Percentiles rank a stretch among this genome's conserved stretches.
These are phyloP conservation scores for Chrysanthemum seticuspe DNA, from an alignment of 129 eudicot genomes.

Conservation along the genomic window DNA sequence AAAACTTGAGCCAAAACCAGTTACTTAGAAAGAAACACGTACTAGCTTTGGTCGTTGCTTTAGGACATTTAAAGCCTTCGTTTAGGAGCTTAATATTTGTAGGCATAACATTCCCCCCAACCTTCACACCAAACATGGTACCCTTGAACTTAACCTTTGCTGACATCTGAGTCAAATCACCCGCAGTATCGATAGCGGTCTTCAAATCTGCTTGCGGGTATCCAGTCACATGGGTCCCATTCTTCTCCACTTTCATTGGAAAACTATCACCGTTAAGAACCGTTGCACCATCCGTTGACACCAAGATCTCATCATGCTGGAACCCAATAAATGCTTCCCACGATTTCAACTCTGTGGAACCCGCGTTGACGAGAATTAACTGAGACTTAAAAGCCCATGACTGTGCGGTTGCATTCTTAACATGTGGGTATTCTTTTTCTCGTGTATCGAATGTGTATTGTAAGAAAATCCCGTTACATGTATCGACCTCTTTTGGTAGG, in stretches of 20 bases:
- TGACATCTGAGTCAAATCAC: conserved; percentile 53
- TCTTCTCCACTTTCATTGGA: conserved; percentile 54
- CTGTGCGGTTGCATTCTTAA: conserved; percentile 76
- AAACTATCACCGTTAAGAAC: conserved; percentile 52
- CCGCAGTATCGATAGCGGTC: conserved; percentile 86
- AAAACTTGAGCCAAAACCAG: background rate
- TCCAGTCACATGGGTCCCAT: conserved; percentile 69
- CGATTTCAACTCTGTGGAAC: conserved; percentile 53
- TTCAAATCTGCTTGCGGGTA: conserved; percentile 68
- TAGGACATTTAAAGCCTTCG: conserved; percentile 84
- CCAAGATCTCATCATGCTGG: conserved; percentile 63
- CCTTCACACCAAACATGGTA: conserved; percentile 58
- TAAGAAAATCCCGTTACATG: conserved; percentile 66
- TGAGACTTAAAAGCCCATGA: conserved; percentile 67
- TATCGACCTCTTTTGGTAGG: conserved; percentile 3
- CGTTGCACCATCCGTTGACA: conserved; percentile 53
- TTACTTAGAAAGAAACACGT: conserved; percentile 14
- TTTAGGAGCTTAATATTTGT: conserved; percentile 57
- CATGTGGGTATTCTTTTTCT: conserved; percentile 58
- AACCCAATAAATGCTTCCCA: conserved; percentile 67
- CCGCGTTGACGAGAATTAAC: conserved; percentile 54
- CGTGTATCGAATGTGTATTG: conserved; percentile 51
- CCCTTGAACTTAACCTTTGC: conserved; percentile 55
- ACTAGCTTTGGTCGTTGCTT: conserved; percentile 40
- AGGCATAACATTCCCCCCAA: conserved; percentile 61